Percentiles rank a stretch among this genome's conserved stretches.
phyloP scores from a whole-genome alignment of 1,139 yeast genomes.

The Diutina mesorugosa region DNA sequence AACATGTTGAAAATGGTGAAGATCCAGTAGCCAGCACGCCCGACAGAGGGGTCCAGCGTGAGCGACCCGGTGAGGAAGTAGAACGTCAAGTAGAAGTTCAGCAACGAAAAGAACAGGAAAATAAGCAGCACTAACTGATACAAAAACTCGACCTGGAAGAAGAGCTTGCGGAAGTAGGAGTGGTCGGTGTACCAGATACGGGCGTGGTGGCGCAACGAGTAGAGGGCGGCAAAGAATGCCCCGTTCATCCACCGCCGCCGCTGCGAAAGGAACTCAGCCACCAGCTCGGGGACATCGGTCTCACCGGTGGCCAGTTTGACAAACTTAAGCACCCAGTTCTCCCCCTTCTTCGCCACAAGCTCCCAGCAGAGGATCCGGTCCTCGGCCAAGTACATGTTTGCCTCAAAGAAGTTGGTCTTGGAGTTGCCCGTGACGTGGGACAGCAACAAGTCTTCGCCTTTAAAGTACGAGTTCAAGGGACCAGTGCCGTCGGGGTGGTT shows the following conservation, averaged over 20 bases:
- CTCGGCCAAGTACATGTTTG: conserved; percentile 95
- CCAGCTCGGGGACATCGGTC: conserved; percentile 90
- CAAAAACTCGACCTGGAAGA: conserved; percentile 69
- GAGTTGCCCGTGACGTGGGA: conserved; percentile 19
- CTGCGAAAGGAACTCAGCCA: conserved; percentile 86
- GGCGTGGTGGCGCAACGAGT: conserved; percentile 65
- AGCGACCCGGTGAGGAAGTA: conserved; percentile 88
- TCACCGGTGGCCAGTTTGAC: conserved; percentile 93
- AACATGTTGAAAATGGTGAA: conserved; percentile 78
- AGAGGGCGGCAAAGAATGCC: conserved; percentile 91
- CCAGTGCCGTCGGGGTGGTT: conserved; percentile 89
- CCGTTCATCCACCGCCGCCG: conserved; percentile 98
- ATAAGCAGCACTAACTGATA: conserved; percentile 68
- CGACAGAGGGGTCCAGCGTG: conserved; percentile 36
- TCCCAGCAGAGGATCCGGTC: conserved; percentile 98
- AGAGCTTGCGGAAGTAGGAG: conserved; percentile 58
- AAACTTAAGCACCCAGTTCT: conserved; percentile 86
- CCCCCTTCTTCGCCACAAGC: conserved; percentile 74
- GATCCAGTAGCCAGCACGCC: conserved; percentile 64
- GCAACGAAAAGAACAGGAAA: conserved; percentile 82
- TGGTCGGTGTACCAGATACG: conserved; percentile 86
- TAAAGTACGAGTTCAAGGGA: conserved; percentile 76
- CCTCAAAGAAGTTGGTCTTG: conserved; percentile 66
- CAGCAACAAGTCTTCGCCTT: conserved; percentile 61
- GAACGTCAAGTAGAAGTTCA: conserved; percentile 82